Evolutionary conservation across 768 basidiomycete species (phyloP).

Genomic region (Leccinum pellstonianum): DNA sequence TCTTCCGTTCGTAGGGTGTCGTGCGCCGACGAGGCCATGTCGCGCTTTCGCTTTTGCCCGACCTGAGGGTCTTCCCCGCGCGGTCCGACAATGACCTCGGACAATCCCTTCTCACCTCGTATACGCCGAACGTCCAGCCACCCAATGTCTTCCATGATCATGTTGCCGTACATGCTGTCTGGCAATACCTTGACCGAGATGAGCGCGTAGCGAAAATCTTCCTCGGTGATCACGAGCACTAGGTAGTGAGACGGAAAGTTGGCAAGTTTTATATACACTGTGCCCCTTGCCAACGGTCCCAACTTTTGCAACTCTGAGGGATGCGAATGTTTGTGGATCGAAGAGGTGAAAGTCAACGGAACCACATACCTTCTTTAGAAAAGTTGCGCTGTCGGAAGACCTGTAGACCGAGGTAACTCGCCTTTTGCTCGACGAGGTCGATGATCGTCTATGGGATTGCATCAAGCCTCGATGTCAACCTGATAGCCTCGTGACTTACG

Average conservation of each 20-base stretch:
- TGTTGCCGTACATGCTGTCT: conserved; percentile 54
- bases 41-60: conserved; percentile 34
- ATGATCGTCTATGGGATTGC: conserved; percentile 68
- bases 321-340: not conserved
- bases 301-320: conserved; percentile 65
- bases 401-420: conserved; percentile 79
- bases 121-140: conserved; percentile 77
- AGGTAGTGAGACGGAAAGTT: conserved; percentile 82
- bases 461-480: not conserved
- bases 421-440: conserved; percentile 81
- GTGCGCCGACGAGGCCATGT: conserved; percentile 3
- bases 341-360: conserved; percentile 4
- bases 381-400: conserved; percentile 71
- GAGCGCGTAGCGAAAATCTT: conserved; percentile 78
- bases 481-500: conserved; percentile 42
- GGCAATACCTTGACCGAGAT: conserved; percentile 60
- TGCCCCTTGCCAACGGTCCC: conserved; percentile 59
- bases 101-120: conserved; percentile 41
- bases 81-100: conserved; percentile 14
- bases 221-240: conserved; percentile 77
- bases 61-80: conserved; percentile 19
- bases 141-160: conserved; percentile 75
- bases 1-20: conserved; percentile 25
- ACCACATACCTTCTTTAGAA: conserved; percentile 51
- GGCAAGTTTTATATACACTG: conserved; percentile 72